Evolutionary conservation across 2,329 filamentous ascomycete genomes (phyloP).

Genomic region (Ceratocystis alfenasii): DNA sequence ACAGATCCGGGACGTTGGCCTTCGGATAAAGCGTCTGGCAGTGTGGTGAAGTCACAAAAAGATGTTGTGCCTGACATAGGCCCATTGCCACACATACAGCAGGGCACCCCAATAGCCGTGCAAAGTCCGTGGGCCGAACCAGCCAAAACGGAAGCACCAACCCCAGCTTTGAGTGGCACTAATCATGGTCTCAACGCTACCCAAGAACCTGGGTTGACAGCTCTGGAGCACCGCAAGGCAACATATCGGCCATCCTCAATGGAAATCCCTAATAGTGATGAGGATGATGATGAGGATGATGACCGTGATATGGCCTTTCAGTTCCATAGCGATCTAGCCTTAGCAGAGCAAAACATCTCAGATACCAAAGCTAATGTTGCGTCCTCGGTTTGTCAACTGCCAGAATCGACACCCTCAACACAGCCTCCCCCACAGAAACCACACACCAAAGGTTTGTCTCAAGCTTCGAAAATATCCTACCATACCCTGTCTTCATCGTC

Average conservation of each 20-base stretch:
- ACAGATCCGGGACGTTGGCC: not conserved
- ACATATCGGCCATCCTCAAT: slow-evolving; percentile 10
- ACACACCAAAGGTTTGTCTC: not conserved
- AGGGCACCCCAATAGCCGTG: not conserved
- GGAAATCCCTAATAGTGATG: slow-evolving; percentile 20
- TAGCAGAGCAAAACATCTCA: not conserved
- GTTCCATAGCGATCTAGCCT: not conserved
- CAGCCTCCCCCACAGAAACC: not conserved
- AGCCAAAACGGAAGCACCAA: not conserved
- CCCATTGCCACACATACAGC: not conserved
- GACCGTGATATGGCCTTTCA: not conserved
- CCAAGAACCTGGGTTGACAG: not conserved
- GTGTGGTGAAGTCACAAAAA: not conserved
- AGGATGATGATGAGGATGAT: slow-evolving; percentile 14
- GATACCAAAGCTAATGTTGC: not conserved
- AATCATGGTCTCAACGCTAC: not conserved
- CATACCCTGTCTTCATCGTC: not conserved
- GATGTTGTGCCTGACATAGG: not conserved
- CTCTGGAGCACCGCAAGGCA: not conserved
- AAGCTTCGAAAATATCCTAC: not conserved
- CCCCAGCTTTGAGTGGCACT: not conserved
- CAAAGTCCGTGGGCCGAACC: not conserved
- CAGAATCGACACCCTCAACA: not conserved
- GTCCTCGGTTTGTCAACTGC: not conserved
- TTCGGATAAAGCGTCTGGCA: not conserved